Base-by-base conservation (phyloP, 345 rosid genomes). In the Microcos paniculata region DNA sequence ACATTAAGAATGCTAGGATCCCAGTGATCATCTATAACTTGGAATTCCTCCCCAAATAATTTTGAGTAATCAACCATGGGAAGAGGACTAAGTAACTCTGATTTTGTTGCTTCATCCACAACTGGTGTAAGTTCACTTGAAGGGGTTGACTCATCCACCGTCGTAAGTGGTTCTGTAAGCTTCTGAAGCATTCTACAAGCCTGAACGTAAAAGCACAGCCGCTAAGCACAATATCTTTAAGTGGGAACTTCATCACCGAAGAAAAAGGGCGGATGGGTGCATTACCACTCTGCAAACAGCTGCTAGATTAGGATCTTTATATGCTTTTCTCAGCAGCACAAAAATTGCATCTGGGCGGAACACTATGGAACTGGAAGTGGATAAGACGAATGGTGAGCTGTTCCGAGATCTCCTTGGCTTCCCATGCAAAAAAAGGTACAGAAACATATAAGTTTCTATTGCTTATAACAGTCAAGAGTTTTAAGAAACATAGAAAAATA, bases 21-120 rank as follows among this genome's bases (percentile, higher is more conserved):
- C 84, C 90, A 84, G 4, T 79, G 71, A 83, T 81, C 88, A 77
- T 83, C 85, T 65, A 85, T 80, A 73, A 89, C 62, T 74, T 48
- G 87, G 78, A 89, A 88, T 57, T 89, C 90, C 75, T 88, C 94
- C 75, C 97, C 97, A 78, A 92, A 88, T 85, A 92, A 82, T 76
- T 81, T 85, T 73, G 91, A 87, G 83, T 89, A 92, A 82, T 90
- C 93, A 68, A 69, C 80, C 55, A 82, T 75, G 8, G 83, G 66
- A 72, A 79, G 77, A 75, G 82, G 83, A 74, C 75, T 82, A 77
- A 59, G 51, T 48, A 77, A 74, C 78, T 84, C 89, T 75, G 79
- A 72, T 81, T 84, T 85, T 68, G 78, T 76, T 6, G 87, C 69
- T 73, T 78, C 89, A 11, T 87, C 93, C 73, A 77, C 61, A 71